Conservation (phyloP, 1,284 basidiomycete genomes). For the Naganishia albida region DNA sequence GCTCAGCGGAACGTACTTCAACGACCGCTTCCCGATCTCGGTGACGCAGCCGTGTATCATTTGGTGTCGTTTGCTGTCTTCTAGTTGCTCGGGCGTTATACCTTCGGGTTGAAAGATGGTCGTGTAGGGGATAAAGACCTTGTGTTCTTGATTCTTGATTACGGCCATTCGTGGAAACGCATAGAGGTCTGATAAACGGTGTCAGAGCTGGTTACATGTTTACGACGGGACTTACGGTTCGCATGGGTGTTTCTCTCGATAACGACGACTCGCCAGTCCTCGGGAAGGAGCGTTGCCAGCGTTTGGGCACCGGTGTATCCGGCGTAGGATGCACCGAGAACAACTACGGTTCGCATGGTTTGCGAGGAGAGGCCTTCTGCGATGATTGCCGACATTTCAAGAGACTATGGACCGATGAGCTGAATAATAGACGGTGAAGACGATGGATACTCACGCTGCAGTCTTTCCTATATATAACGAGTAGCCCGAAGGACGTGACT, state of each 20-base stretch:
- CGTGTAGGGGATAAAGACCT: conserved; percentile 67
- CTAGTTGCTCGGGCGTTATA: conserved; percentile 9
- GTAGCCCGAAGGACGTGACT: background rate
- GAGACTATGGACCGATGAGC: background rate
- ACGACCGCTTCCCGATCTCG: conserved; percentile 16
- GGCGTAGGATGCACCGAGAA: conserved; percentile 48
- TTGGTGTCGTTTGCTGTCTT: conserved; percentile 24
- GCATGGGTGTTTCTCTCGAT: conserved; percentile 33
- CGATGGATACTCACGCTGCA: too few relatives aligned
- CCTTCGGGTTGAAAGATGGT: conserved; percentile 52
- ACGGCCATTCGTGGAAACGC: conserved; percentile 57
- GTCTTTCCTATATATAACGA: background rate
- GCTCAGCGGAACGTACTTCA: conserved; percentile 26
- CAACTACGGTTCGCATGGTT: conserved; percentile 51
- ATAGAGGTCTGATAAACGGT: conserved; percentile 52
- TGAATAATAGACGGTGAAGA: background rate
- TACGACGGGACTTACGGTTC: conserved; percentile 22
- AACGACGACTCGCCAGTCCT: conserved; percentile 31
- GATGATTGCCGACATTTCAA: background rate
- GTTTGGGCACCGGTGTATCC: conserved; percentile 32
- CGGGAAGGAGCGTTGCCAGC: conserved; percentile 25
- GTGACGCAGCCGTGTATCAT: conserved; percentile 29
- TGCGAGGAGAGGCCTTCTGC: background rate
- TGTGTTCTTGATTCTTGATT: conserved; percentile 57
- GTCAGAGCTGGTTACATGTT: background rate